These are phyloP conservation scores for Xylaria sp. DNA, from an alignment of 2,329 filamentous ascomycete species.

Conservation along the genomic window DNA sequence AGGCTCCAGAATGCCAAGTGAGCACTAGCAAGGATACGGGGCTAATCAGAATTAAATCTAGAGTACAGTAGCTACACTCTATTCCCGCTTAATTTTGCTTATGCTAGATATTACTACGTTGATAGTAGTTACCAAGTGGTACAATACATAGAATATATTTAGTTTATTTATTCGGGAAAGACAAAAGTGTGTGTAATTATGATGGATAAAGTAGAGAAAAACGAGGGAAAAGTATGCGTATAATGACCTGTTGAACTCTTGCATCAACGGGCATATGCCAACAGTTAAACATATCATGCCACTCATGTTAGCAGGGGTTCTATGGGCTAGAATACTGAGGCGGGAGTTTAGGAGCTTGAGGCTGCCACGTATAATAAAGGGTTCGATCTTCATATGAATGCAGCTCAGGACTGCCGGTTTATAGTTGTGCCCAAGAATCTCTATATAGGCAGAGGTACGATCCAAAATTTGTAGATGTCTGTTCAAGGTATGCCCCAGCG, in stretches of 20 bases:
- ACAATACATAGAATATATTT: neutral
- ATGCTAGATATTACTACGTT: neutral
- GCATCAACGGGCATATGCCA: neutral
- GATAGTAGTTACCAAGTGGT: neutral
- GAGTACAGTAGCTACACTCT: too few relatives aligned
- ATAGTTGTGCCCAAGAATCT: conserved; percentile 10
- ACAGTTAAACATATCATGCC: neutral
- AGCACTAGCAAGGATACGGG: neutral
- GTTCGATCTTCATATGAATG: conserved; percentile 13
- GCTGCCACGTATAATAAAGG: conserved; percentile 18
- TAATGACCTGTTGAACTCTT: neutral
- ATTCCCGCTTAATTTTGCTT: neutral
- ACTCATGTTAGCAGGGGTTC: neutral
- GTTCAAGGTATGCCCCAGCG: conserved; percentile 15
- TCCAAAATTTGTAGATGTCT: neutral
- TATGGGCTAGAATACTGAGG: neutral
- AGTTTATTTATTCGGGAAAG: neutral
- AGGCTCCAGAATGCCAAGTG: neutral
- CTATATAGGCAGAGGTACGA: conserved; percentile 10
- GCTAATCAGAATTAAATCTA: neutral
- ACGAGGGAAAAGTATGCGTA: neutral
- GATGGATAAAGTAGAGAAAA: neutral
- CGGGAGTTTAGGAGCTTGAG: neutral
- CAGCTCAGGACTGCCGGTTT: conserved; percentile 1
- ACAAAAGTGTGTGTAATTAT: neutral